Evolutionary conservation across 768 basidiomycete genomes (phyloP).

Genomic region (Lanmaoa pseudosensibilis): DNA sequence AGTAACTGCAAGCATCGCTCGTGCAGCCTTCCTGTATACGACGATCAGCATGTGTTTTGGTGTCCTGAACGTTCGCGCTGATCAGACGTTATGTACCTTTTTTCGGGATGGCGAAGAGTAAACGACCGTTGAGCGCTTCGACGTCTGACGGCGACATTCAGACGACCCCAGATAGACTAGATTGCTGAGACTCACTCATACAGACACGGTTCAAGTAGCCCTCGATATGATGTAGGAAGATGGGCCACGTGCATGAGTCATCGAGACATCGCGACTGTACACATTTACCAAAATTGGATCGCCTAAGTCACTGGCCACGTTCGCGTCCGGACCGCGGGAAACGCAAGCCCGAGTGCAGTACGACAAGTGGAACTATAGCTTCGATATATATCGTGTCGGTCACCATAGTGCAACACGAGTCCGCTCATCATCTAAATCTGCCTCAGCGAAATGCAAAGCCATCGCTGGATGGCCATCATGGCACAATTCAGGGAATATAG

Average conservation of each 20-base stretch:
- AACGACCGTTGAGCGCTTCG: conserved; percentile 79
- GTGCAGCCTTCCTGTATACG: conserved; percentile 68
- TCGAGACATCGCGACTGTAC: too few species aligned
- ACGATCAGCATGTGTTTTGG: conserved; percentile 1
- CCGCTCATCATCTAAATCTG: neutral
- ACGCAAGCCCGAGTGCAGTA: too few species aligned
- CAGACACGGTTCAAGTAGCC: neutral
- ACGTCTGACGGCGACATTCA: conserved; percentile 42
- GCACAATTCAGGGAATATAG: neutral
- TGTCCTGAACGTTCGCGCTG: too few species aligned
- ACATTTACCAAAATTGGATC: neutral
- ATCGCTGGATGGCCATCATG: too few species aligned
- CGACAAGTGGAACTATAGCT: neutral
- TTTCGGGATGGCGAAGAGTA: conserved; percentile 96
- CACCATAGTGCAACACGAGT: too few species aligned
- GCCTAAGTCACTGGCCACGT: neutral
- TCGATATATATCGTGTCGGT: neutral
- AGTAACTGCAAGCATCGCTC: conserved; percentile 88
- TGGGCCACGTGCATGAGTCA: neutral
- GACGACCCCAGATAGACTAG: neutral
- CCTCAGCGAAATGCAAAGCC: too few species aligned
- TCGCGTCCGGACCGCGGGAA: neutral
- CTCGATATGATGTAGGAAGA: neutral
- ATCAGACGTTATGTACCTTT: conserved; percentile 68
- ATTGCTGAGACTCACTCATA: conserved; percentile 24